Percentiles rank a stretch among this genome's conserved stretches.
Conservation (phyloP, 306 rosid species). For the Luffa aegyptiaca region DNA sequence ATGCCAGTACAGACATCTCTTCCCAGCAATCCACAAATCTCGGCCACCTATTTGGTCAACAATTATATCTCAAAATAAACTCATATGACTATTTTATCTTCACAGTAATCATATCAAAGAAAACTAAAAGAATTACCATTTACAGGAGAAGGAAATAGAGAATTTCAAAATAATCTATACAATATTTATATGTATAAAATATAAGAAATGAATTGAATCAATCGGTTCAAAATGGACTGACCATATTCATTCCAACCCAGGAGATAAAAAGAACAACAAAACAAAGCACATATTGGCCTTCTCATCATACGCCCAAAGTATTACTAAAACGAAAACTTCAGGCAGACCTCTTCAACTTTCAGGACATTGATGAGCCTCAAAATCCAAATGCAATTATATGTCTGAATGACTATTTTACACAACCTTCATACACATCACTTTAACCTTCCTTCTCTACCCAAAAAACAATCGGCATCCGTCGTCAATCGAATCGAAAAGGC, state of each 20-base stretch:
- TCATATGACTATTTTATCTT: too few species aligned
- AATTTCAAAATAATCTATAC: neutral
- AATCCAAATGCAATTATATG: neutral
- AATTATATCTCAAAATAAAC: too few species aligned
- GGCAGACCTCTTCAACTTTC: neutral
- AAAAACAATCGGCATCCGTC: neutral
- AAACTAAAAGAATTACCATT: too few species aligned
- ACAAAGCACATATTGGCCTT: neutral
- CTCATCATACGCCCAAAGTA: neutral
- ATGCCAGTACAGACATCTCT: too few species aligned
- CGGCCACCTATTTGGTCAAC: too few species aligned
- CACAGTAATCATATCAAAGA: too few species aligned
- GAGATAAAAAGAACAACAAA: neutral
- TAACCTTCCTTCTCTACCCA: neutral
- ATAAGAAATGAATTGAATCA: neutral
- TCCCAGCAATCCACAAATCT: too few species aligned
- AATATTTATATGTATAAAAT: neutral
- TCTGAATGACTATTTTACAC: neutral
- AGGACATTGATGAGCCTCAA: neutral
- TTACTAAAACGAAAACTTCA: neutral
- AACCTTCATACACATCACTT: neutral
- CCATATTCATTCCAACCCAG: neutral
- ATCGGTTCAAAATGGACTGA: slow-evolving; percentile 2
- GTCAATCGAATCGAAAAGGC: neutral
- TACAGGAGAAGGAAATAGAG: neutral